Conservation (phyloP, 768 basidiomycete genomes). For the Tylopilus sp. region DNA sequence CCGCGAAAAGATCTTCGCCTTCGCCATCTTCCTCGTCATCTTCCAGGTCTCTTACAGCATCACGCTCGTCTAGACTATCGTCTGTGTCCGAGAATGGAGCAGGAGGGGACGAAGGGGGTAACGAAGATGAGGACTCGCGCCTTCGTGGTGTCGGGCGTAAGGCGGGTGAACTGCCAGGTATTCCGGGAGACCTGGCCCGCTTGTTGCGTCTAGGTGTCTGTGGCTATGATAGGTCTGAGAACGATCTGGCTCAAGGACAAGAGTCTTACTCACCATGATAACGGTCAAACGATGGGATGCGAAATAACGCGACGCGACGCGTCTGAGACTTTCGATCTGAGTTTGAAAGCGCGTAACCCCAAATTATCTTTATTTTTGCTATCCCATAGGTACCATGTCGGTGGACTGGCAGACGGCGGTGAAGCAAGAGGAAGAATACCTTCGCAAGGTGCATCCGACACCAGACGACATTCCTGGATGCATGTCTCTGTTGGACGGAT, state of each 20-base stretch:
- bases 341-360: slow-evolving; percentile 39
- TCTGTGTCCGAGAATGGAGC: slow-evolving; percentile 85
- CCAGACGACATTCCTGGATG: slow-evolving; percentile 81
- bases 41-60: slow-evolving; percentile 61
- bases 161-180: slow-evolving; percentile 46
- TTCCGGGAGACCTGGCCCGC: slow-evolving; percentile 56
- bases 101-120: slow-evolving; percentile 84
- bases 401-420: slow-evolving; percentile 54
- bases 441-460: slow-evolving; percentile 66
- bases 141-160: slow-evolving; percentile 43
- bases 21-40: slow-evolving; percentile 77
- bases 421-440: slow-evolving; percentile 65
- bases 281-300: slow-evolving; percentile 13
- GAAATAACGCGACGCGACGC: slow-evolving; percentile 47
- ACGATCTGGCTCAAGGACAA: neutral
- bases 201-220: slow-evolving; percentile 55
- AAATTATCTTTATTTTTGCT: neutral
- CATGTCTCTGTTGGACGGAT: slow-evolving; percentile 69
- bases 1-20: slow-evolving; percentile 89
- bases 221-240: slow-evolving; percentile 23
- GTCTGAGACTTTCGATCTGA: slow-evolving; percentile 35
- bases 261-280: slow-evolving; percentile 39
- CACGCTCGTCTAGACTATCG: slow-evolving; percentile 70
- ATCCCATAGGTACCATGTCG: slow-evolving; percentile 30
- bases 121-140: slow-evolving; percentile 65